Percentiles rank a stretch among this genome's conserved stretches.
phyloP scores from a whole-genome alignment of 495 filamentous ascomycete species.

The Aspergillus nidulans region DNA sequence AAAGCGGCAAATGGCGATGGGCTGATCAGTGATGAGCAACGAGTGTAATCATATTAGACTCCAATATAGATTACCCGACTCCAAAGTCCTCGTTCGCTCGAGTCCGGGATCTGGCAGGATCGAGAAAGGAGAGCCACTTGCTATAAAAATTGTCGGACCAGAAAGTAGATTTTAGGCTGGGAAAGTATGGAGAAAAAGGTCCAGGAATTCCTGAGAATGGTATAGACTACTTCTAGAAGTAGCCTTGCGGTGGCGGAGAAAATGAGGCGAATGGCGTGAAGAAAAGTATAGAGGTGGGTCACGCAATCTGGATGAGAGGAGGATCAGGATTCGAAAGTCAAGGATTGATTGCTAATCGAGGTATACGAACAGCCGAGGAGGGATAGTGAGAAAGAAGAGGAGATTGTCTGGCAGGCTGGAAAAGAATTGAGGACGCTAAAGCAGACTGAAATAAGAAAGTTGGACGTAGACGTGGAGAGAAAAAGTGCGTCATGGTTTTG shows the following conservation, averaged over 20 bases:
- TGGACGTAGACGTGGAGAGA: constrained; percentile 25
- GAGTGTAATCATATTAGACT: constrained; percentile 6
- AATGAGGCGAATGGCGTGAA: constrained; percentile 6
- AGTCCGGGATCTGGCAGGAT: background rate
- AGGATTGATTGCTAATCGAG: background rate
- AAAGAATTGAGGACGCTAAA: constrained; percentile 11
- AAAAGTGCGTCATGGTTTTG: constrained; percentile 44
- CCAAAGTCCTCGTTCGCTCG: background rate
- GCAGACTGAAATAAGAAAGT: constrained; percentile 29
- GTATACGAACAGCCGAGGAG: constrained; percentile 3
- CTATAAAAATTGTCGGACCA: background rate
- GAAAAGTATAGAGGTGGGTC: constrained; percentile 11
- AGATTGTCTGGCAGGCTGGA: constrained; percentile 1
- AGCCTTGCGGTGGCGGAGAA: constrained; percentile 6
- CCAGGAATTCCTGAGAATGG: background rate
- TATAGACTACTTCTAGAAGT: constrained; percentile 7
- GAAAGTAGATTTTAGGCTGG: background rate
- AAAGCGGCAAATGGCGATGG: constrained; percentile 11
- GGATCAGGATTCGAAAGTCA: constrained; percentile 1
- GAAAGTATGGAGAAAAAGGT: background rate
- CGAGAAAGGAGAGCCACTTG: background rate
- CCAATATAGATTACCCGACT: constrained; percentile 2
- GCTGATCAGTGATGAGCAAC: constrained; percentile 8
- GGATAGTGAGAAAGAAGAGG: constrained; percentile 2
- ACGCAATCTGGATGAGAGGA: background rate